phyloP scores from a whole-genome alignment of 495 filamentous ascomycete genomes.

The Barbatosphaeria neglecta region DNA sequence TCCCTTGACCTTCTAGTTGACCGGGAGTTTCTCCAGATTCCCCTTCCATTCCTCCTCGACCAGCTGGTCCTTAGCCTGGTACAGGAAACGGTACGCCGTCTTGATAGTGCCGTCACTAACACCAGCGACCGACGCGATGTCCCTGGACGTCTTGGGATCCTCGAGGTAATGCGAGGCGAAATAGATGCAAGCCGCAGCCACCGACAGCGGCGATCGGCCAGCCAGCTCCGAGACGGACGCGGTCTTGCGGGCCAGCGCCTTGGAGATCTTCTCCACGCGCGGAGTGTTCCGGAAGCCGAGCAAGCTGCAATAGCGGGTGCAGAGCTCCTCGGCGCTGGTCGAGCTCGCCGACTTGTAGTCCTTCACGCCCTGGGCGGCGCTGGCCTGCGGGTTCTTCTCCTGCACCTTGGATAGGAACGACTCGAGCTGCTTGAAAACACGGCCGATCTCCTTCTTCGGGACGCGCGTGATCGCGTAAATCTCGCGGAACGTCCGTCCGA shows the following conservation, averaged over 20 bases:
- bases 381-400: constrained; percentile 16
- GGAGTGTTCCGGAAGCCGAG: constrained; percentile 54
- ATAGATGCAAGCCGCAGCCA: constrained; percentile 91
- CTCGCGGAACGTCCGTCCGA: constrained; percentile 83
- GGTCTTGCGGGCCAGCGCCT: constrained; percentile 61
- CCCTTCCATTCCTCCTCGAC: constrained; percentile 67
- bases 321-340: constrained; percentile 75
- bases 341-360: constrained; percentile 63
- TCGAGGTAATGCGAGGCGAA: constrained; percentile 80
- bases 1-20: constrained; percentile 9
- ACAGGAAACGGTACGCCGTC: constrained; percentile 83
- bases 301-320: constrained; percentile 76
- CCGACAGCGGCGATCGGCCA: constrained; percentile 86
- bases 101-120: constrained; percentile 95
- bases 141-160: constrained; percentile 64
- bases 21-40: constrained; percentile 56
- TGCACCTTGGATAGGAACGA: constrained; percentile 59
- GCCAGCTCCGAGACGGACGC: constrained; percentile 65
- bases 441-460: constrained; percentile 90
- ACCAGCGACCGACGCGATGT: constrained; percentile 68
- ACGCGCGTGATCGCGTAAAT: constrained; percentile 88
- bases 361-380: constrained; percentile 15
- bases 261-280: constrained; percentile 57
- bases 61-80: constrained; percentile 57
- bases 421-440: constrained; percentile 87